These are phyloP conservation scores for Pseudocercospora musae DNA, from an alignment of 2,329 filamentous ascomycete genomes.

Conservation along the genomic window DNA sequence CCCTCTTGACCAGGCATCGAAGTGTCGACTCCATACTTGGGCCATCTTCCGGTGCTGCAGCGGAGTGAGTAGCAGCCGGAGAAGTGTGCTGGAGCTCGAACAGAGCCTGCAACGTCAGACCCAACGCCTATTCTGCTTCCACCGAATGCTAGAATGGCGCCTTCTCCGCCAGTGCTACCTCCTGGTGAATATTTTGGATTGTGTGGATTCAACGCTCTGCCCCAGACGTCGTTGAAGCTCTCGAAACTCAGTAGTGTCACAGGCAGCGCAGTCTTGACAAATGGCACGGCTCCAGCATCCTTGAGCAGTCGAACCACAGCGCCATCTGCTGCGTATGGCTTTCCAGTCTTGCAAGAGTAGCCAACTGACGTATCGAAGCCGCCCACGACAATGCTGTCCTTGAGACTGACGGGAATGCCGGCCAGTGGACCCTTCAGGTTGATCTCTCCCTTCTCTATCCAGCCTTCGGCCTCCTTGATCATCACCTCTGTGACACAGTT, in stretches of 20 bases:
- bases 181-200: constrained; percentile 81
- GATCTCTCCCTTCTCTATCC: constrained; percentile 56
- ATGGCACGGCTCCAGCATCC: constrained; percentile 81
- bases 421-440: constrained; percentile 80
- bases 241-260: constrained; percentile 86
- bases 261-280: constrained; percentile 88
- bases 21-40: constrained; percentile 76
- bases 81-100: constrained; percentile 83
- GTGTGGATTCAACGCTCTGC: constrained; percentile 76
- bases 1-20: constrained; percentile 93
- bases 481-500: constrained; percentile 89
- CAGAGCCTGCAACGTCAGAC: constrained; percentile 85
- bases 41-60: constrained; percentile 87
- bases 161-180: constrained; percentile 83
- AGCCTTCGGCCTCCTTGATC: constrained; percentile 72
- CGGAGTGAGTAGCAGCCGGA: constrained; percentile 82
- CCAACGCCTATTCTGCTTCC: constrained; percentile 84
- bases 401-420: constrained; percentile 81
- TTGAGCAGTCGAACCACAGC: constrained; percentile 73
- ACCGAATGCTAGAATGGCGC: constrained; percentile 74
- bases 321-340: constrained; percentile 66
- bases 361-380: constrained; percentile 82
- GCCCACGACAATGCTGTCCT: constrained; percentile 71
- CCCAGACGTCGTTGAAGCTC: constrained; percentile 77
- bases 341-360: constrained; percentile 69